Evolutionary conservation across 495 filamentous ascomycete genomes (phyloP), one percentile per base, ranked within the genome.

Genomic region (Rostrohypoxylon terebratum): DNA sequence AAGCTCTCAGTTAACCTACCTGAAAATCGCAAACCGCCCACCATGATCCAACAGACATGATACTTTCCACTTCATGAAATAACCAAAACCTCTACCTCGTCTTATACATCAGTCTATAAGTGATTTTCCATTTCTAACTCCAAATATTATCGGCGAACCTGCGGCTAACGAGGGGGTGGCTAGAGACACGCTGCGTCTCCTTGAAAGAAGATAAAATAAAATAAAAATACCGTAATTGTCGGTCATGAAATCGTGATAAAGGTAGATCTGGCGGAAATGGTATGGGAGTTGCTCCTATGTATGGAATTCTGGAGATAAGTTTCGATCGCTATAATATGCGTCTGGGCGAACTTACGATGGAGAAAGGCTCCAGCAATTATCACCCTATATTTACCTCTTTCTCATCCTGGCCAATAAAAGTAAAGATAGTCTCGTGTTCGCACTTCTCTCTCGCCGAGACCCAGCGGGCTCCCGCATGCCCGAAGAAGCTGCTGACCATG

Each of bases 401-500:
- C 40, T 69, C 62, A 18, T 36, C 13, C 31, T 69, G 55, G 18
- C 25, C 11, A 10, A 47, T n/a, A 13, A 33, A 45, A 18, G 23
- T 54, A 16, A 54, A n/a, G 16, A 51, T 36, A 21, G 16, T 51
- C 4, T 13, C 8, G 18, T 40, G 23, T 3, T 70, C 25, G 23
- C 20, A 36, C n/a, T 40, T 60, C 2, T 63, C 57, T n/a, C 59
- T 60, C 9, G 16, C 25, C 6, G 44, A 58, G 18, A 64, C 44
- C 68, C 67, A 64, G 60, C 71, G 68, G 18, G 61, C 62, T 14
- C 68, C 68, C 21, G 28, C 62, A 38, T 72, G 69, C 23, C 36
- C 69, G 42, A 72, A 40, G 68, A 69, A 75, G 72, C 82, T 83
- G 44, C 69, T 73, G 14, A 79, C 59, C 79, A 86, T 85, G 14